Evolutionary conservation across 331 rosid species (phyloP), one percentile per base, ranked within the genome.

Genomic region (Acacia pycnantha): DNA sequence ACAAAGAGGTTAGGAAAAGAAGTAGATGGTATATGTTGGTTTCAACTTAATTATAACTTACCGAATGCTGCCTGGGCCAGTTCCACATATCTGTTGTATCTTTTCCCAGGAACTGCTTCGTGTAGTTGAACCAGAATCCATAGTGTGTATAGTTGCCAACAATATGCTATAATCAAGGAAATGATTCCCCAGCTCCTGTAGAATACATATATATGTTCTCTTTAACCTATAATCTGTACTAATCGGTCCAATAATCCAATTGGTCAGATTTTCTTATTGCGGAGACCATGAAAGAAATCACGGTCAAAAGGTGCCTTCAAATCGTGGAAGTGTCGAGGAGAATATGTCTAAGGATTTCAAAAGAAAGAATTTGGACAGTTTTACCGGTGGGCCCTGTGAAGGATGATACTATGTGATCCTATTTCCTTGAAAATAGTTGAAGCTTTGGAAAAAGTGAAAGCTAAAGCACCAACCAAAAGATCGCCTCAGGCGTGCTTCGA

Each of bases 41-140:
- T 68, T 40, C 4, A 68, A 37, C 11, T 70, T 22, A 1, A 53
- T 5, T 54, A 5, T 6, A 79, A 19, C 89, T 90, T 88, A 96
- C 99, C 99, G 79, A 96, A 96, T 80, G 99, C 99, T 22, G 99
- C 99, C 82, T 94, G 94, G 44, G 99, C 97, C 41, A 96, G 94
- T 86, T 96, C 98, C 83, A 96, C 99, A 73, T 92, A 96, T 93
- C 99, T 85, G 90, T 94, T 96, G 90, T 96, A 96, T 84, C 99
- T 90, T 91, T 94, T 93, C 46, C 99, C 99, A 0, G 98, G 99
- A 46, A 96, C 98, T n/a, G 99, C 99, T 88, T 96, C 99, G 43
- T 96, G 99, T 9, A 96, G 94, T 88, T 94, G 99, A 92, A 96
- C 99, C 81, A 96, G 87, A 84, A 96, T 87, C 99, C 98, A 96